Percentiles rank a stretch among this genome's conserved stretches.
Conservation (phyloP, 176 grass and related monocot species). For the Hyparrhenia diplandra region DNA sequence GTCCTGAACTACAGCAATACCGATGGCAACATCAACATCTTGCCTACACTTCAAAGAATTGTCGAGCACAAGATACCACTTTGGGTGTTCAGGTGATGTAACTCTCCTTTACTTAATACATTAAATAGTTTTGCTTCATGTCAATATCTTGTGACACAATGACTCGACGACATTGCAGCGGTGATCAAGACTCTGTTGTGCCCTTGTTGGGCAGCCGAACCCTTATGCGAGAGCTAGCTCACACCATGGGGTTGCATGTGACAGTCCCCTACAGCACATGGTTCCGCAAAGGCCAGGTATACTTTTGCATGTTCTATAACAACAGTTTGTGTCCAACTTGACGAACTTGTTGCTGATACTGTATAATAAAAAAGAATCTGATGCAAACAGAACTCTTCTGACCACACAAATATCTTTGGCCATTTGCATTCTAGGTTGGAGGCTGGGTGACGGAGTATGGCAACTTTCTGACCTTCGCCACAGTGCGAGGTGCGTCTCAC, state of each 20-base stretch:
- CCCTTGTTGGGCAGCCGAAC: conserved; percentile 82
- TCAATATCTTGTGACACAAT: conserved; percentile 14
- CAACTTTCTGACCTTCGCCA: conserved; percentile 73
- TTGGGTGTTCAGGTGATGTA: conserved; percentile 83
- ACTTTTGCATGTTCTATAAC: not conserved
- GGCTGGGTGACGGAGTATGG: conserved; percentile 94
- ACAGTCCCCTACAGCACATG: conserved; percentile 79
- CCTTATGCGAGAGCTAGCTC: conserved; percentile 83
- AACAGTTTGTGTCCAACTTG: not conserved
- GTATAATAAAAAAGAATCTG: not conserved
- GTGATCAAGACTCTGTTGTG: conserved; percentile 97
- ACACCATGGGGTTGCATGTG: conserved; percentile 59
- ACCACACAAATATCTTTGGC: not conserved
- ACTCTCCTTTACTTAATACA: not conserved
- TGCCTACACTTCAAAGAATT: conserved; percentile 80
- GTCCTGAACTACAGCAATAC: conserved; percentile 78
- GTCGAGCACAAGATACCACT: conserved; percentile 80
- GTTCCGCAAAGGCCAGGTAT: conserved; percentile 85
- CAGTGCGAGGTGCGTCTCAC: conserved; percentile 84
- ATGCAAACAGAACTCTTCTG: not conserved
- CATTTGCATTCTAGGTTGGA: conserved; percentile 55
- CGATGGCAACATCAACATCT: conserved; percentile 79
- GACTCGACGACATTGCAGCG: conserved; percentile 39
- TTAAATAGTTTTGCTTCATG: not conserved
- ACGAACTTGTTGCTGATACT: not conserved